phyloP scores from a whole-genome alignment of 2,329 filamentous ascomycete species.

The Simplicillium sp. region DNA sequence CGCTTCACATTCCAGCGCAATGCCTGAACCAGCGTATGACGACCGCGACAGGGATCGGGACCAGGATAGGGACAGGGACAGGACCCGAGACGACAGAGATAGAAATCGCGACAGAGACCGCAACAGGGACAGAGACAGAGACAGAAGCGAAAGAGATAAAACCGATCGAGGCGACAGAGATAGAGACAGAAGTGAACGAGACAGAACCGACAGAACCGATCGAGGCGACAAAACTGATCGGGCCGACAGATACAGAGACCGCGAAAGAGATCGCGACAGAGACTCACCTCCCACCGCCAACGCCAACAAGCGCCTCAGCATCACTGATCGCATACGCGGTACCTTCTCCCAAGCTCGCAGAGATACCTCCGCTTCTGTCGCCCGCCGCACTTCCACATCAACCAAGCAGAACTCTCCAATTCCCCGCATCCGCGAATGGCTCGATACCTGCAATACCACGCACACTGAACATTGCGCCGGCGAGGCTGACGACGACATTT shows the following conservation, averaged over 20 bases:
- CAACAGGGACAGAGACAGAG: slow-evolving; percentile 7
- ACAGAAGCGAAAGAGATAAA: not conserved
- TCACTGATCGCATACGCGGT: slow-evolving; percentile 27
- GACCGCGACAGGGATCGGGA: slow-evolving; percentile 7
- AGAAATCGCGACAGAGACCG: slow-evolving; percentile 5
- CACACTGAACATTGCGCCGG: slow-evolving; percentile 30
- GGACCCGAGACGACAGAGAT: slow-evolving; percentile 10
- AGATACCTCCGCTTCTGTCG: slow-evolving; percentile 15
- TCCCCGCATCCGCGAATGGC: slow-evolving; percentile 30
- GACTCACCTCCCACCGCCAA: slow-evolving; percentile 16
- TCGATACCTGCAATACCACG: slow-evolving; percentile 31
- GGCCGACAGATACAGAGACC: slow-evolving; percentile 6
- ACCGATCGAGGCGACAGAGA: not conserved
- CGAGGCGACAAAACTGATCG: slow-evolving; percentile 8
- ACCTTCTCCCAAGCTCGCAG: slow-evolving; percentile 22
- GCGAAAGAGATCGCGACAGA: slow-evolving; percentile 9
- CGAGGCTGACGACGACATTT: slow-evolving; percentile 11
- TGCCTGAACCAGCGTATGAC: slow-evolving; percentile 7
- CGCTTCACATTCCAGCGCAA: not conserved
- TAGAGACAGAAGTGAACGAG: slow-evolving; percentile 1
- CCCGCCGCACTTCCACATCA: slow-evolving; percentile 17
- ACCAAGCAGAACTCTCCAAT: slow-evolving; percentile 20
- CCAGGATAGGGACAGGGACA: slow-evolving; percentile 5
- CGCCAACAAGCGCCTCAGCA: slow-evolving; percentile 27
- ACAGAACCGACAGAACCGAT: slow-evolving; percentile 5